phyloP scores from a whole-genome alignment of 108 stramenopile genomes.

The Nitzschia sp. region DNA sequence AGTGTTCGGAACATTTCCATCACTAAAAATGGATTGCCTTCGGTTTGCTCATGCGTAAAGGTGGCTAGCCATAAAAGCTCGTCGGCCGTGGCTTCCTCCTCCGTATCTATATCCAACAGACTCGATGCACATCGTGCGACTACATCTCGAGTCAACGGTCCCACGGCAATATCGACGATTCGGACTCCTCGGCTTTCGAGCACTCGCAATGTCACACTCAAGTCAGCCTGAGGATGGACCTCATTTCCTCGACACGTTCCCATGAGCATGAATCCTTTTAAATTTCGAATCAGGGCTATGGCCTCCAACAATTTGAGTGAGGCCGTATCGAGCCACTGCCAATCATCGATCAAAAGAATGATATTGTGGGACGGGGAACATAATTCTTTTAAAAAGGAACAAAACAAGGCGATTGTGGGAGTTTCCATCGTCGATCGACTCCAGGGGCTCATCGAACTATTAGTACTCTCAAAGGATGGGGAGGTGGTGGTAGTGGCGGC shows the following conservation, averaged over 20 bases:
- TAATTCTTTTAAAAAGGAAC: constrained; percentile 17
- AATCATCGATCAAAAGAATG: constrained; percentile 33
- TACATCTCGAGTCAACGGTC: neutral
- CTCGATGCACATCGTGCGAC: neutral
- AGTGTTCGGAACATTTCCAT: constrained; percentile 29
- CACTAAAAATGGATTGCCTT: constrained; percentile 37
- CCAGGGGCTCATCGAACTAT: too few species aligned
- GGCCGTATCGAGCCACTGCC: constrained; percentile 35
- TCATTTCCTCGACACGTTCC: constrained; percentile 32
- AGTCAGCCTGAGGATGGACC: constrained; percentile 6
- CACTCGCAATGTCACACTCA: constrained; percentile 18
- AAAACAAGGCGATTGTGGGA: constrained; percentile 10
- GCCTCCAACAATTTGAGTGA: constrained; percentile 25
- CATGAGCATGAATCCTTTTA: constrained; percentile 18
- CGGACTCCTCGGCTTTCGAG: constrained; percentile 13
- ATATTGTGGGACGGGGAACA: constrained; percentile 19
- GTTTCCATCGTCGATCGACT: neutral
- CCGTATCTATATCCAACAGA: neutral
- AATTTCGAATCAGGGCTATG: neutral
- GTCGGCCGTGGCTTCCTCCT: neutral
- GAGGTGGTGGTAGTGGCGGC: neutral
- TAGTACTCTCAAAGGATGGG: too few species aligned
- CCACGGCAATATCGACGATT: constrained; percentile 12
- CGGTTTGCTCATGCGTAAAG: constrained; percentile 2
- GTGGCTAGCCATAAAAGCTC: neutral